A percentile compares a stretch with the other conserved stretches of the same genome.
These are phyloP conservation scores for Pelargonium citronellum DNA, from an alignment of 441 rosid genomes.

Conservation along the genomic window DNA sequence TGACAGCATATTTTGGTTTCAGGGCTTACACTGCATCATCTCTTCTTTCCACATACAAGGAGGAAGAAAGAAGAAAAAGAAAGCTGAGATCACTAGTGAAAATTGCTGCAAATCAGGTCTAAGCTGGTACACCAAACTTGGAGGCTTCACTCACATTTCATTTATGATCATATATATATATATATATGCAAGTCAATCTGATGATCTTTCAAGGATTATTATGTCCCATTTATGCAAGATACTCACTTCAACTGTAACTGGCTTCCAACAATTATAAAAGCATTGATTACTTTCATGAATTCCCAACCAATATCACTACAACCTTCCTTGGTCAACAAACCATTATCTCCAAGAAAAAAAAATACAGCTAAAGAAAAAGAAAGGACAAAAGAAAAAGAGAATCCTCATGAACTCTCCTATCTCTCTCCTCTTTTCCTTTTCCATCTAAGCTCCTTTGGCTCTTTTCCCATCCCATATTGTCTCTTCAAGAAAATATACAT, in stretches of 20 bases:
- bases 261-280: constrained; percentile 25
- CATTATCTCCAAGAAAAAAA: constrained; percentile 22
- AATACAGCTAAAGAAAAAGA: constrained; percentile 15
- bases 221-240: neutral
- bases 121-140: constrained; percentile 20
- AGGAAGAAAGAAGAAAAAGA: neutral
- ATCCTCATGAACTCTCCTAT: constrained; percentile 18
- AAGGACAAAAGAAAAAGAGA: constrained; percentile 14
- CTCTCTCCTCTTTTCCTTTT: constrained; percentile 17
- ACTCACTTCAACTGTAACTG: constrained; percentile 20
- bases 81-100: neutral
- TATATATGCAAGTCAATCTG: neutral
- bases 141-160: neutral
- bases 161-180: neutral
- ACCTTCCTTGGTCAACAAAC: constrained; percentile 33
- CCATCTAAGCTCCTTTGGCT: constrained; percentile 21
- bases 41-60: neutral
- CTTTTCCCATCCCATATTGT: constrained; percentile 16
- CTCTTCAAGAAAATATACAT: constrained; percentile 11
- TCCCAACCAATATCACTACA: constrained; percentile 35
- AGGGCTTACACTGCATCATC: neutral
- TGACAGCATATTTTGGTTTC: constrained; percentile 2
- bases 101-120: neutral
- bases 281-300: constrained; percentile 40
- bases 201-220: neutral